Conservation (phyloP, 139 green algal species). For the Mesostigma viride region DNA sequence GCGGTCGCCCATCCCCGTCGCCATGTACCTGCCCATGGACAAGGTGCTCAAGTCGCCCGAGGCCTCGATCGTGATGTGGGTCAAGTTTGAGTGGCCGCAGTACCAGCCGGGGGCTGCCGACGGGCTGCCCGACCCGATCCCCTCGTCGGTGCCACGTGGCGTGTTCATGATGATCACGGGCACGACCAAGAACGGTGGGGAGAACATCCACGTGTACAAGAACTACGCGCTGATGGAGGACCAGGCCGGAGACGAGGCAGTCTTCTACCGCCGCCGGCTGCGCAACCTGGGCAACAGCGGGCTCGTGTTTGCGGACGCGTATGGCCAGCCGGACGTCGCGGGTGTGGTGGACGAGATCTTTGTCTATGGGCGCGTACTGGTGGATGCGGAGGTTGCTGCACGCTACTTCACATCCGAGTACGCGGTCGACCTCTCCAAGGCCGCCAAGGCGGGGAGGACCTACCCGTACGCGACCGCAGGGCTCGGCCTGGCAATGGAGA, state of each 20-base stretch:
- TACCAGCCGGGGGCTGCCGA: neutral
- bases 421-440: neutral
- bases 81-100: neutral
- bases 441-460: neutral
- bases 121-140: neutral
- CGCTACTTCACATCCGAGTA: conserved; percentile 17
- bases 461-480: too few species aligned
- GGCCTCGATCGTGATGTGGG: neutral
- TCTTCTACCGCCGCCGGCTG: neutral
- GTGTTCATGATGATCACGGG: too few species aligned
- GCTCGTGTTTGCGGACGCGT: neutral
- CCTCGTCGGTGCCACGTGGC: neutral
- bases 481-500: too few species aligned
- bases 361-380: conserved; percentile 12
- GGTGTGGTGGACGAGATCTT: conserved; percentile 20
- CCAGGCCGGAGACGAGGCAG: neutral
- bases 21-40: too few species aligned
- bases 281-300: neutral
- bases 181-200: too few species aligned
- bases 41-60: neutral
- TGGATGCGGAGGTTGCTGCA: conserved; percentile 8
- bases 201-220: conserved; percentile 3
- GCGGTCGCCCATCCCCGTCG: too few species aligned
- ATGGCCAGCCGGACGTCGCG: too few species aligned
- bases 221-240: neutral